Conservation (phyloP, 2,329 filamentous ascomycete genomes). For the Septoria linicola region DNA sequence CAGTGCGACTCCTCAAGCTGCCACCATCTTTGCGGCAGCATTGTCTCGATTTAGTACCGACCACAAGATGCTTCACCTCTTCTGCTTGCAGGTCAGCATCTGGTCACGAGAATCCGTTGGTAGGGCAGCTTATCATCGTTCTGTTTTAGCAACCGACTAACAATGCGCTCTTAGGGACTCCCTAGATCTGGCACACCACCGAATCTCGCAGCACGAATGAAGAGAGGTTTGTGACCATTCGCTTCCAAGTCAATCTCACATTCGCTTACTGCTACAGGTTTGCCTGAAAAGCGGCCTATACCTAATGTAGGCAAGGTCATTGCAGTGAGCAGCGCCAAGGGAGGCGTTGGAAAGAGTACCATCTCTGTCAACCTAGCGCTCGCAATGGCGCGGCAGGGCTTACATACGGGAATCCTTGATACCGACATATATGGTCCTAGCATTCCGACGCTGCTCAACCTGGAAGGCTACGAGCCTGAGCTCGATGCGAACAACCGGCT, state of each 20-base stretch:
- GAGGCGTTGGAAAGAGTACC: constrained; percentile 96
- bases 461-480: constrained; percentile 37
- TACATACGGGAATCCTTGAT: constrained; percentile 84
- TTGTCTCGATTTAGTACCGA: background rate
- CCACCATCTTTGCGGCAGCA: constrained; percentile 14
- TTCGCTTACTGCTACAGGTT: constrained; percentile 42
- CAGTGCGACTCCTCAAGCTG: constrained; percentile 11
- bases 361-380: constrained; percentile 90
- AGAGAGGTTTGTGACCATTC: constrained; percentile 52
- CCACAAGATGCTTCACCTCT: constrained; percentile 53
- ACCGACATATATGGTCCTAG: constrained; percentile 97
- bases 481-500: constrained; percentile 64
- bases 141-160: constrained; percentile 1
- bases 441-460: constrained; percentile 81
- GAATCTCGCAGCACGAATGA: constrained; percentile 66
- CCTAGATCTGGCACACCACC: constrained; percentile 69
- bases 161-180: constrained; percentile 62
- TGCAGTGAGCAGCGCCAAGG: constrained; percentile 95
- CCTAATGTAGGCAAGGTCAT: constrained; percentile 85
- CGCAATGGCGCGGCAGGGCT: constrained; percentile 76
- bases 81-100: constrained; percentile 44
- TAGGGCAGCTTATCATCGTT: constrained; percentile 41
- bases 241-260: background rate
- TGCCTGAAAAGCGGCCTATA: constrained; percentile 79
- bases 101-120: constrained; percentile 83